Conservation (phyloP, 371 early-diverging fungal species). For the Batkoa obscura region DNA sequence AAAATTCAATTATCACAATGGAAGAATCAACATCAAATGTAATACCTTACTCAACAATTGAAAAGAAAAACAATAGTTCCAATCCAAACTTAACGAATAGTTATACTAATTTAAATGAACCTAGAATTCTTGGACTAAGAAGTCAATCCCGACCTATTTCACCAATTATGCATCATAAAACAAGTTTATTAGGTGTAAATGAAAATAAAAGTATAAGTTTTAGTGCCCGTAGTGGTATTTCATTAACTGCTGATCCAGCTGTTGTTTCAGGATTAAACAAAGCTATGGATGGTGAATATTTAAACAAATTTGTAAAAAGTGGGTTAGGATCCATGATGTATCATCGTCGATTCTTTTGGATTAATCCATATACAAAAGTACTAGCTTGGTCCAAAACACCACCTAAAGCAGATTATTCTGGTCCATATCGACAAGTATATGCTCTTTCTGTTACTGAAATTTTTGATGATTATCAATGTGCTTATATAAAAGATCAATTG, state of each 20-base stretch:
- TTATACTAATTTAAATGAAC: too few relatives aligned
- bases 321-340: neutral
- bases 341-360: constrained; percentile 1
- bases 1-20: too few relatives aligned
- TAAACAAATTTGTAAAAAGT: neutral
- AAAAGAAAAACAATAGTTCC: too few relatives aligned
- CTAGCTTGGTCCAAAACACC: neutral
- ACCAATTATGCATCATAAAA: too few relatives aligned
- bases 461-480: neutral
- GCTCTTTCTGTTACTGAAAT: neutral
- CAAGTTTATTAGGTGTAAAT: too few relatives aligned
- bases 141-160: too few relatives aligned
- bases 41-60: too few relatives aligned
- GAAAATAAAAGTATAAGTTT: too few relatives aligned
- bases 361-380: constrained; percentile 1
- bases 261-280: neutral
- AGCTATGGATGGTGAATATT: constrained; percentile 2
- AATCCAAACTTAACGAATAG: too few relatives aligned
- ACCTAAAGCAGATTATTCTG: neutral
- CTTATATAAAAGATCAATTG: neutral
- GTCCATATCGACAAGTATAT: neutral
- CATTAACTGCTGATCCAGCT: neutral
- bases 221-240: too few relatives aligned
- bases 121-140: too few relatives aligned
- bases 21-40: too few relatives aligned